Base-by-base conservation (phyloP, 495 filamentous ascomycete genomes). In the Xeromyces bisporus region DNA sequence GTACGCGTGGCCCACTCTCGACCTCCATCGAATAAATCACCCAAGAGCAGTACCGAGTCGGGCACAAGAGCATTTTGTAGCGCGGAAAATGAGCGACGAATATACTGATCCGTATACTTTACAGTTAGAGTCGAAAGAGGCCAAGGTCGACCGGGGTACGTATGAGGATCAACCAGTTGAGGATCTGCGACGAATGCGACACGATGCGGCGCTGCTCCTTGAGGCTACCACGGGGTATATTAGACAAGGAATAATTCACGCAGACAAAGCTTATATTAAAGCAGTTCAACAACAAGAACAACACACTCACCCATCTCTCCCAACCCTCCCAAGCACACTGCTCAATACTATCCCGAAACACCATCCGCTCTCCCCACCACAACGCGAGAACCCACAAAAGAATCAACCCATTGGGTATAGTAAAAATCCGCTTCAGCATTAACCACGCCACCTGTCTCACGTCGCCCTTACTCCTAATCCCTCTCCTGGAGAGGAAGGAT, bases 141-240 rank as follows among this genome's bases (percentile, higher is more conserved):
- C 81, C 86, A 89, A 23, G 89, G 89, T 24, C 91, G 78, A 28
- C 78, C 89, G 11, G 89, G 80, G 49, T 99, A 96, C 9, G 84
- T 89, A 48, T 99, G 89, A 17, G 87, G 82, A 55, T 99, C 91
- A 43, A 93, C 83, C 20, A 99, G 66, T 50, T 99, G 91, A n/a
- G 91, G 91, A 48, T 99, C 91, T 23, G 91, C 86, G 35, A 99
- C 62, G 43, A 99, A 77, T 31, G 77, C 69, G 33, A 94, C 62
- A 47, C 77, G 82, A 53, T 96, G 84, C 2, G 91, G 91, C 15
- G 62, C 67, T 12, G 84, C 82, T 38, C 59, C 69, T 39, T 60
- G 46, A 35, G 82, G 81, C 89, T 93, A 33, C 2, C 31, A 6
- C 5, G 20, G 9, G 5, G 20, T 21, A 4, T n/a, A n/a, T n/a